Evolutionary conservation across 75 land plant species (phyloP), one percentile per base, ranked within the genome.

Genomic region (Selaginella moellendorffii): DNA sequence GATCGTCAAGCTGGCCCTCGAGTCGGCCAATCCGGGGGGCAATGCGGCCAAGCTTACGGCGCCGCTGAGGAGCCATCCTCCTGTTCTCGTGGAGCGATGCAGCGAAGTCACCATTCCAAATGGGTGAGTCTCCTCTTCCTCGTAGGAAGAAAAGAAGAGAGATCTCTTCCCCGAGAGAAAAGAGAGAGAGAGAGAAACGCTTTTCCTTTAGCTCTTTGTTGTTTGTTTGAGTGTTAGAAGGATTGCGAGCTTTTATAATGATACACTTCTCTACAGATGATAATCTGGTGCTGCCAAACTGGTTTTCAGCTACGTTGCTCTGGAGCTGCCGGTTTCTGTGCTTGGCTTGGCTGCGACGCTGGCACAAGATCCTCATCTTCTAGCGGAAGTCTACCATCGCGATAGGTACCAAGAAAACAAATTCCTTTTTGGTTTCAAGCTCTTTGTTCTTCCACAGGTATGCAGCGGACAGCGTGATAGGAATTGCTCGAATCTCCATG

Each of bases 21-120:
- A 23, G 19, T 22, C 72, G 19, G 36, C 69, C 30, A 29, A 29
- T 19, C 29, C 54, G 62, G 64, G n/a, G n/a, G n/a, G 54, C 20
- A 24, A 19, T 25, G 52, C 65, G n/a, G 61, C 75, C 23, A 73
- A 68, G 72, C 22, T 73, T 26, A 68, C 71, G 1, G 65, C 75
- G 20, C 71, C 75, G 17, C 56, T 73, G 27, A 68, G 72, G 24
- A 73, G 70, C 36, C 75, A 73, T 30, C 75, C 75, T 21, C 75
- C 75, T 46, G 31, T 68, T 14, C 53, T 62, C 1, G 71, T 68
- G 23, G 29, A 68, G 51, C 31, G 59, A 24, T 54, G 75, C 30
- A 61, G 64, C 28, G 75, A 73, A 63, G 72, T 73, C 22, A 54
- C 36, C 28, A 60, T 73, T 26, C 42, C 75, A 22, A 73, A 73